Evolutionary conservation across 2,329 filamentous ascomycete species (phyloP), one percentile per base, ranked within the genome.

Genomic region (Thelonectria olida): DNA sequence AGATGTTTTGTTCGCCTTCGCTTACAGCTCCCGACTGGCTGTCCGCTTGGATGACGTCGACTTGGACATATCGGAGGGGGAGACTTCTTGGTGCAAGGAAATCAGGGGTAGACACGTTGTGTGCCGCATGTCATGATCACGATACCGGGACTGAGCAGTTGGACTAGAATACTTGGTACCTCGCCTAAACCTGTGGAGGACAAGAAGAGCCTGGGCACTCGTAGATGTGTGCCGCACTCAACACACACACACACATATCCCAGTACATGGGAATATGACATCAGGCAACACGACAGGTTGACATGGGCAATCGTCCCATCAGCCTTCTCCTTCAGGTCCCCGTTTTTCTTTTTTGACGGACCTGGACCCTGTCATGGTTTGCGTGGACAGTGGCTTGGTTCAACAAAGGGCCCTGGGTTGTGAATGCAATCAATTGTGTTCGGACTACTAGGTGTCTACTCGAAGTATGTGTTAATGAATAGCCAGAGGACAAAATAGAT

Each of bases 261-360:
- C n/a, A n/a, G n/a, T n/a, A n/a, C 38, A 17, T 38, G 34, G 8
- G 8, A 12, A 56, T 44, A 56, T 56, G 54, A 56, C 54, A 56
- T 56, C 54, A 56, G 45, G 28, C 45, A 7, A 34, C 45, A 45
- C 42, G 36, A n/a, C 34, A 49, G 9, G 34, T 49, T 15, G 44
- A 20, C 44, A 28, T 19, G 36, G 34, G 34, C 25, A 31, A 41
- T 56, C 22, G 44, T 44, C 42, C 31, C 52, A 54, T 54, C 52
- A 27, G 25, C 42, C 28, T 28, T 47, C 52, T 36, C 17, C 41
- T 54, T 27, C 28, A 25, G 20, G 52, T 36, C 52, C 7, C 25
- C 31, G n/a, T 31, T 45, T 45, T 45, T 45, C 20, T 20, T 41
- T 41, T 10, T 19, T n/a, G 31, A 34, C 12, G 31, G 31, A 34